These are phyloP conservation scores for Fusarium bulbicola DNA, from an alignment of 2,329 filamentous ascomycete species.

Conservation along the genomic window DNA sequence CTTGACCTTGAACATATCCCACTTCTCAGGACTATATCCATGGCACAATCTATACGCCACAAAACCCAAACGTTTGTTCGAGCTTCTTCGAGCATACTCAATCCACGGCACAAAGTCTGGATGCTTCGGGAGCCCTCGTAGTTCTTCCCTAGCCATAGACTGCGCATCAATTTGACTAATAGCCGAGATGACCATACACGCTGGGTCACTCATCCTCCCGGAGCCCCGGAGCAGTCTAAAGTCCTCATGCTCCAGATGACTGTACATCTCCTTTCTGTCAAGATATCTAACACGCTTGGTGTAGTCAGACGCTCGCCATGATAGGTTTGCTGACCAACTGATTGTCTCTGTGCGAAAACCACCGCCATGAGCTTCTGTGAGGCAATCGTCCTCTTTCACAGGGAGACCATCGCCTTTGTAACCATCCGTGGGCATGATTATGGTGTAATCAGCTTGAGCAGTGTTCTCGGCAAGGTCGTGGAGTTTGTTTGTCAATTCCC, in stretches of 20 bases:
- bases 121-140: not conserved
- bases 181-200: not conserved
- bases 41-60: slow-evolving; percentile 39
- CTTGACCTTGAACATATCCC: slow-evolving; percentile 38
- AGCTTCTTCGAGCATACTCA: not conserved
- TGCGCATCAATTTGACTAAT: slow-evolving; percentile 21
- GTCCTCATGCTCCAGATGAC: not conserved
- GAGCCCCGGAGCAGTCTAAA: not conserved
- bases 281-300: not conserved
- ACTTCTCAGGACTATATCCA: slow-evolving; percentile 29
- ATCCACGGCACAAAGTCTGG: slow-evolving; percentile 15
- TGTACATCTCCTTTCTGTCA: slow-evolving; percentile 1
- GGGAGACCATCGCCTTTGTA: slow-evolving; percentile 37
- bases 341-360: slow-evolving; percentile 13
- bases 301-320: slow-evolving; percentile 12
- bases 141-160: slow-evolving; percentile 14
- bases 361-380: not conserved
- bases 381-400: slow-evolving; percentile 6
- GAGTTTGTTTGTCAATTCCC: slow-evolving; percentile 33
- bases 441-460: slow-evolving; percentile 36
- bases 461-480: slow-evolving; percentile 38
- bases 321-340: slow-evolving; percentile 12
- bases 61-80: not conserved
- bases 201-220: not conserved
- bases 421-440: slow-evolving; percentile 43